Evolutionary conservation across 441 rosid species (phyloP).

Genomic region (Manihot esculenta): DNA sequence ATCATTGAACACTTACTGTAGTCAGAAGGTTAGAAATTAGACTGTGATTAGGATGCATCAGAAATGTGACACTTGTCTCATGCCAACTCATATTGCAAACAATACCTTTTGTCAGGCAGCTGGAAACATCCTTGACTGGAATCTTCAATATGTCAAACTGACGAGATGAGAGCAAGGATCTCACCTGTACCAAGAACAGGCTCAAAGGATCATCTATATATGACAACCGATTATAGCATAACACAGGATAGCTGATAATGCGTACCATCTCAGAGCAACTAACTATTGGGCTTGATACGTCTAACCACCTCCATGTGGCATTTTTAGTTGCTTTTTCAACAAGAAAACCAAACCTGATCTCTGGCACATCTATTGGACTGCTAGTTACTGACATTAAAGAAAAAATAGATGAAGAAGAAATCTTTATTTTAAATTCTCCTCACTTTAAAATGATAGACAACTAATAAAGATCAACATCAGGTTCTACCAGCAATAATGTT

Average conservation of each 20-base stretch:
- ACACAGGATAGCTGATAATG: constrained; percentile 12
- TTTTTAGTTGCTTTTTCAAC: constrained; percentile 38
- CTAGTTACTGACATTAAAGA: constrained; percentile 54
- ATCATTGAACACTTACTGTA: background rate
- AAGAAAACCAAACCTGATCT: constrained; percentile 66
- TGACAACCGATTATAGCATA: constrained; percentile 1
- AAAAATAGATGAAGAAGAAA: constrained; percentile 2
- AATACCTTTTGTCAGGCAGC: constrained; percentile 59
- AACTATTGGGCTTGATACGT: constrained; percentile 54
- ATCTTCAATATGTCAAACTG: constrained; percentile 60
- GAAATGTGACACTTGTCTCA: background rate
- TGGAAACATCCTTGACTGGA: constrained; percentile 61
- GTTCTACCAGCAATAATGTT: constrained; percentile 73
- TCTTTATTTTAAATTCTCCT: constrained; percentile 18
- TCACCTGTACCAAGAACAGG: constrained; percentile 47
- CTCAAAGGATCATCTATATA: background rate
- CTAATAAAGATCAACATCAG: constrained; percentile 2
- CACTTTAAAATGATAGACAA: constrained; percentile 1
- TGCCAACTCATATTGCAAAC: constrained; percentile 6
- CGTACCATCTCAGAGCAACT: constrained; percentile 64
- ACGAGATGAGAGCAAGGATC: constrained; percentile 50
- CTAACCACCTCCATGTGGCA: constrained; percentile 64
- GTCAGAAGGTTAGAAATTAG: background rate
- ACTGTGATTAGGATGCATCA: background rate
- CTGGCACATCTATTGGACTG: constrained; percentile 78